A percentile compares a stretch with the other conserved stretches of the same genome.
These are phyloP conservation scores for Diaporthe citri DNA, from an alignment of 2,329 filamentous ascomycete genomes.

Conservation along the genomic window DNA sequence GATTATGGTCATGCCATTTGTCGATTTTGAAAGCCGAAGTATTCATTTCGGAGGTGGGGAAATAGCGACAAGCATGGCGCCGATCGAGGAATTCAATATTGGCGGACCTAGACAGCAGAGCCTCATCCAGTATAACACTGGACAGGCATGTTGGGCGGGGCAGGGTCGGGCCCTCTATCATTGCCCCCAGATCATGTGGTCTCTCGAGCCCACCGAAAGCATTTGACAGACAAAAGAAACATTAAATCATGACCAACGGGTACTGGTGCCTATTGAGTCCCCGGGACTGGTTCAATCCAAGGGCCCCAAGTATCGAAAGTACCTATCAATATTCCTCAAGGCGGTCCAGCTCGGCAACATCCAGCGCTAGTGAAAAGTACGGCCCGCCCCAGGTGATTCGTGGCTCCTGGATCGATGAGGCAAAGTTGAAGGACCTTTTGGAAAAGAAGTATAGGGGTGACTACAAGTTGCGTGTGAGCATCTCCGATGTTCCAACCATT, in stretches of 20 bases:
- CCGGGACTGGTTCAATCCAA: not conserved
- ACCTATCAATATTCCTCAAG: not conserved
- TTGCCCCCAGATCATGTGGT: not conserved
- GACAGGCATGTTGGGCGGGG: too few species aligned
- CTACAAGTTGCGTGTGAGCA: not conserved
- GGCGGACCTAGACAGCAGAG: too few species aligned
- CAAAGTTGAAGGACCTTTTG: not conserved
- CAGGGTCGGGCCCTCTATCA: too few species aligned
- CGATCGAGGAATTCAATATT: too few species aligned
- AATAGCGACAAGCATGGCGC: too few species aligned
- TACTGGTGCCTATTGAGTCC: not conserved
- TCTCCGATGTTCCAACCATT: not conserved
- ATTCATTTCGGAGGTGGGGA: too few species aligned
- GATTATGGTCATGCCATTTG: too few species aligned
- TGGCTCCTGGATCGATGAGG: not conserved
- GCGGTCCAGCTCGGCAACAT: not conserved
- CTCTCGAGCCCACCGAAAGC: not conserved
- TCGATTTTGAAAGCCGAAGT: too few species aligned
- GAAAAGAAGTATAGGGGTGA: not conserved
- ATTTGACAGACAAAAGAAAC: not conserved
- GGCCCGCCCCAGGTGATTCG: not conserved
- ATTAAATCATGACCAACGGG: not conserved
- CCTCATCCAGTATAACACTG: too few species aligned
- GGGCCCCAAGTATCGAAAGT: not conserved
- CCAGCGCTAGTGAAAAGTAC: not conserved